Evolutionary conservation across 345 rosid genomes (phyloP).

Genomic region (Brassica nigra): DNA sequence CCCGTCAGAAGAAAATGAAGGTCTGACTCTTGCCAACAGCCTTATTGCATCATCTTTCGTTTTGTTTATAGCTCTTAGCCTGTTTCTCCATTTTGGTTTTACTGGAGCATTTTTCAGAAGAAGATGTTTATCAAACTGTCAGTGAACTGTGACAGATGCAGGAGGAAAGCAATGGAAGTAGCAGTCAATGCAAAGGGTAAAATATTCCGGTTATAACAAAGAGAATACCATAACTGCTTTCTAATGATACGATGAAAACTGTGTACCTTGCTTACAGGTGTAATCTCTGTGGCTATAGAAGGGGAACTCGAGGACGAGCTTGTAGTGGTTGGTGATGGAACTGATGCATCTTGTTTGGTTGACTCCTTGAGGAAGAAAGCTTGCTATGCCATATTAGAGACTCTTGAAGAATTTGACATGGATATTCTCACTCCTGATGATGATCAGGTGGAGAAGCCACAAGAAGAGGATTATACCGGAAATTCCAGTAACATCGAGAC

Average conservation of each 20-base stretch:
- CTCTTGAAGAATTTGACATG: slow-evolving; percentile 41
- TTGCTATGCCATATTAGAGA: slow-evolving; percentile 36
- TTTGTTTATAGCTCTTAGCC: background rate
- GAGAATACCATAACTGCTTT: background rate
- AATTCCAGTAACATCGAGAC: background rate
- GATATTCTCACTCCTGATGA: background rate
- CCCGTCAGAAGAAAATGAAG: slow-evolving; percentile 23
- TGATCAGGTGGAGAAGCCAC: slow-evolving; percentile 9
- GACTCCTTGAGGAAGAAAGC: slow-evolving; percentile 43
- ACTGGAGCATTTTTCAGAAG: slow-evolving; percentile 39
- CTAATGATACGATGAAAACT: slow-evolving; percentile 8
- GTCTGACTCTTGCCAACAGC: slow-evolving; percentile 8
- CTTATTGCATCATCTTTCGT: background rate
- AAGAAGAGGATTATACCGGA: background rate
- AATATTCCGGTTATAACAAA: background rate
- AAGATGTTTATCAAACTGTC: slow-evolving; percentile 44
- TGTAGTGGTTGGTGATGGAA: slow-evolving; percentile 43
- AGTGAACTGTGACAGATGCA: slow-evolving; percentile 41
- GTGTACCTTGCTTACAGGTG: slow-evolving; percentile 39
- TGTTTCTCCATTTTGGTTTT: slow-evolving; percentile 1
- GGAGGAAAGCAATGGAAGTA: slow-evolving; percentile 42
- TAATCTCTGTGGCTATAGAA: slow-evolving; percentile 45
- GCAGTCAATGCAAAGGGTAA: slow-evolving; percentile 44
- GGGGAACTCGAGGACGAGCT: slow-evolving; percentile 43
- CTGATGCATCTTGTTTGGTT: slow-evolving; percentile 48